A percentile compares a stretch with the other conserved stretches of the same genome.
These are phyloP conservation scores for Fusarium verticillioides DNA, from an alignment of 2,329 filamentous ascomycete species.

Conservation along the genomic window DNA sequence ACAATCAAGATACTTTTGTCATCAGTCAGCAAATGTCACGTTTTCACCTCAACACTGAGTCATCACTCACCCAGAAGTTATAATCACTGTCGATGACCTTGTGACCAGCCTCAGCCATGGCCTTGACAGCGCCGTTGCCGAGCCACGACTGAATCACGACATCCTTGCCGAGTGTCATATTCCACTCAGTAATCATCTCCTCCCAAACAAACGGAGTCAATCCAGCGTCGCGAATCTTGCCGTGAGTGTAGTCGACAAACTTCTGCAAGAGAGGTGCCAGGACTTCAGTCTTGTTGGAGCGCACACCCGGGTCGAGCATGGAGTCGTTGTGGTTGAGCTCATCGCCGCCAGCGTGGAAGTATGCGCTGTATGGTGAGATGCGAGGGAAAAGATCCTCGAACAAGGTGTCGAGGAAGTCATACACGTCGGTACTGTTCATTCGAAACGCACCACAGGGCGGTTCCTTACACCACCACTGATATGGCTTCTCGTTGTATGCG, in stretches of 20 bases:
- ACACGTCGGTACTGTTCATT: constrained; percentile 77
- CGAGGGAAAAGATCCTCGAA: constrained; percentile 82
- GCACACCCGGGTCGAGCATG: constrained; percentile 76
- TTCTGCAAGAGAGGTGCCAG: constrained; percentile 81
- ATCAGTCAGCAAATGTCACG: constrained; percentile 32
- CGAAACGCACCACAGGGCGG: constrained; percentile 77
- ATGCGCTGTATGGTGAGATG: constrained; percentile 72
- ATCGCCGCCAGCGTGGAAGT: constrained; percentile 90
- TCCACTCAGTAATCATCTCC: constrained; percentile 84
- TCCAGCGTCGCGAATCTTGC: constrained; percentile 69
- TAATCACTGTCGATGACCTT: constrained; percentile 81
- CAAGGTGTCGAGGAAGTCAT: constrained; percentile 76
- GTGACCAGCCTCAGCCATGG: constrained; percentile 71
- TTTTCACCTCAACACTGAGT: too few species aligned
- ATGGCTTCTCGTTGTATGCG: constrained; percentile 65
- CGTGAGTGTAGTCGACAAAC: constrained; percentile 78
- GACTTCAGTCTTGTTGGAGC: constrained; percentile 71
- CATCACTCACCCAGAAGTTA: constrained; percentile 74
- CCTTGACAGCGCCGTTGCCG: constrained; percentile 68
- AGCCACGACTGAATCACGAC: constrained; percentile 85
- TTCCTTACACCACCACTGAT: constrained; percentile 69
- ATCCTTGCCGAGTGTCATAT: constrained; percentile 75
- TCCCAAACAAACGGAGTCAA: constrained; percentile 87
- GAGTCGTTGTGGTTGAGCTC: constrained; percentile 79
- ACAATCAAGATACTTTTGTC: constrained; percentile 79